phyloP scores from a whole-genome alignment of 2,329 filamentous ascomycete genomes.

The Apiospora koreana region DNA sequence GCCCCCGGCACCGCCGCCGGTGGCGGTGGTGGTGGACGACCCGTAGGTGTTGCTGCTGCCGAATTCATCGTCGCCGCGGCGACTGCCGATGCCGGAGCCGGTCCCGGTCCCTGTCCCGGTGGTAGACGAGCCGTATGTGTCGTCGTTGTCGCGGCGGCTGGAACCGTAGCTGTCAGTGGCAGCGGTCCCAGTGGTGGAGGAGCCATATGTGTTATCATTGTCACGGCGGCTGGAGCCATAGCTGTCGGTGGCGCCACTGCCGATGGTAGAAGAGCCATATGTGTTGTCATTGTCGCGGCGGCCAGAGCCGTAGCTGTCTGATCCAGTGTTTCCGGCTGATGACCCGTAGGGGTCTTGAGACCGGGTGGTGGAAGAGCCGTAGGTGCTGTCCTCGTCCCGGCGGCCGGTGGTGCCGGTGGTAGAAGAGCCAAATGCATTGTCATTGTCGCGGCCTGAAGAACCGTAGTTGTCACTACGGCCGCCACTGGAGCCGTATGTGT shows the following conservation, averaged over 20 bases:
- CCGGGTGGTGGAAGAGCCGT: constrained; percentile 16
- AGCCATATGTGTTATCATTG: constrained; percentile 14
- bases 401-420: constrained; percentile 6
- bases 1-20: constrained; percentile 12
- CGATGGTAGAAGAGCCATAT: constrained; percentile 15
- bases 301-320: neutral
- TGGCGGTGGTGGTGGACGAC: constrained; percentile 17
- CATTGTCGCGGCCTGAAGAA: constrained; percentile 16
- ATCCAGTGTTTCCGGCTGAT: constrained; percentile 19
- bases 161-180: constrained; percentile 22
- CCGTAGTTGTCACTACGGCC: constrained; percentile 16
- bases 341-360: constrained; percentile 21
- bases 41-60: constrained; percentile 27
- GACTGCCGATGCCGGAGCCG: constrained; percentile 21
- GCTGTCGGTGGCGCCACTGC: constrained; percentile 11
- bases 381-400: constrained; percentile 13
- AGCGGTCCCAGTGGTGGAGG: neutral
- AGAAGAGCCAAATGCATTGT: constrained; percentile 22
- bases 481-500: constrained; percentile 14
- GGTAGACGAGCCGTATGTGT: constrained; percentile 26
- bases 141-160: constrained; percentile 16
- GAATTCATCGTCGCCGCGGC: constrained; percentile 26
- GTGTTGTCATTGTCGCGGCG: constrained; percentile 16
- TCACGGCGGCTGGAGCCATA: constrained; percentile 23
- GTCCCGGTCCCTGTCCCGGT: constrained; percentile 13